Percentiles rank a stretch among this genome's conserved stretches.
phyloP scores from a whole-genome alignment of 257 asterid genomes.

The Nicotiana undulata region DNA sequence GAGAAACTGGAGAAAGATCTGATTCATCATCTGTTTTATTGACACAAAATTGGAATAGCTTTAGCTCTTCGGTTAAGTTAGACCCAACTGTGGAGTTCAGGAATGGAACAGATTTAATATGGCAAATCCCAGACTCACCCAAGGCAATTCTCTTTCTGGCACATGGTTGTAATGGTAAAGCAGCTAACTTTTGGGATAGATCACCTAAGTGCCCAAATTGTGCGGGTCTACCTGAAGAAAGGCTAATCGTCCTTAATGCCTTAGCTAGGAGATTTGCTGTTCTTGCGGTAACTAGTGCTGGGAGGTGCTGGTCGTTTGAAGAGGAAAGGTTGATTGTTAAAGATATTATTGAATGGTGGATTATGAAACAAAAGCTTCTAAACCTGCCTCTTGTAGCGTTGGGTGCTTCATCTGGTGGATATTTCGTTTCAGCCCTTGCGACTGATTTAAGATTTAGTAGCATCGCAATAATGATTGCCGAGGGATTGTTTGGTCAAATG shows the following conservation, averaged over 20 bases:
- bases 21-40: conserved; percentile 19
- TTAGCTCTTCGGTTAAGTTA: conserved; percentile 44
- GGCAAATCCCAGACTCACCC: conserved; percentile 81
- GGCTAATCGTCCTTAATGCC: conserved; percentile 73
- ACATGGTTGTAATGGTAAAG: conserved; percentile 87
- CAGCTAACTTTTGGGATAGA: conserved; percentile 86
- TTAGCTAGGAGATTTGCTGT: conserved; percentile 72
- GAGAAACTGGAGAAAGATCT: conserved; percentile 26
- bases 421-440: conserved; percentile 81
- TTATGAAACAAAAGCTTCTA: conserved; percentile 40
- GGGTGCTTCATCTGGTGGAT: conserved; percentile 97
- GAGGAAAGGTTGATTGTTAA: conserved; percentile 50
- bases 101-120: conserved; percentile 66
- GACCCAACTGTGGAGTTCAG: conserved; percentile 53
- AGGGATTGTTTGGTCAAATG: conserved; percentile 63
- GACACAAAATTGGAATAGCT: conserved; percentile 41
- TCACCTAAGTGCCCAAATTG: conserved; percentile 63
- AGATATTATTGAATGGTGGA: conserved; percentile 63
- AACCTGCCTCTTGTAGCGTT: conserved; percentile 68
- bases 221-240: conserved; percentile 92
- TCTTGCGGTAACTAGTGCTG: conserved; percentile 66
- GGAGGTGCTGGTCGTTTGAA: conserved; percentile 74
- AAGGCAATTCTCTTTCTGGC: conserved; percentile 81
- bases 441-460: conserved; percentile 38
- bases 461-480: conserved; percentile 75